Evolutionary conservation across 2,329 filamentous ascomycete species (phyloP).

Genomic region (Akanthomyces muscarius): DNA sequence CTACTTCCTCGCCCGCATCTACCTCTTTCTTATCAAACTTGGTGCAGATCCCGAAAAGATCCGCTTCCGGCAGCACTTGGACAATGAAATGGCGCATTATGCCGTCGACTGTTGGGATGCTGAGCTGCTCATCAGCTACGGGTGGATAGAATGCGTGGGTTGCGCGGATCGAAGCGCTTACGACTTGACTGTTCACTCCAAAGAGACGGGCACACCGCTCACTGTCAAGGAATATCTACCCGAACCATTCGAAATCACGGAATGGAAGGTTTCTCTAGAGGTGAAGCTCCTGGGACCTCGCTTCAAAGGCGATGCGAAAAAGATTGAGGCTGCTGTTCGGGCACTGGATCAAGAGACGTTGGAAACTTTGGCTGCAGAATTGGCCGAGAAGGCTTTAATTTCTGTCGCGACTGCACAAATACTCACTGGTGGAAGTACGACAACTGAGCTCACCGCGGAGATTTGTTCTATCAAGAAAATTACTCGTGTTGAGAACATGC

Average conservation of each 20-base stretch:
- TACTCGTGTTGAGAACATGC: slow-evolving; percentile 64
- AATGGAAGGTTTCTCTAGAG: slow-evolving; percentile 60
- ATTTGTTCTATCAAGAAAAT: slow-evolving; percentile 20
- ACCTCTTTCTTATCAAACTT: slow-evolving; percentile 59
- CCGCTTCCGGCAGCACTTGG: slow-evolving; percentile 68
- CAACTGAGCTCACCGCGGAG: slow-evolving; percentile 13
- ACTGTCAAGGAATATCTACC: slow-evolving; percentile 56
- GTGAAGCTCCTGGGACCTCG: slow-evolving; percentile 66
- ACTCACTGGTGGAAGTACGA: slow-evolving; percentile 19
- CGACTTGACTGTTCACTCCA: slow-evolving; percentile 61
- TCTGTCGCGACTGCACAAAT: slow-evolving; percentile 12
- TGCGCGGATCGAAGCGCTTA: slow-evolving; percentile 66
- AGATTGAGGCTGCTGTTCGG: slow-evolving; percentile 59
- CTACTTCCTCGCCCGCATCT: slow-evolving; percentile 64
- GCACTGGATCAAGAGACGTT: slow-evolving; percentile 56
- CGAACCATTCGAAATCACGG: slow-evolving; percentile 58
- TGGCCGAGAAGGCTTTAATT: slow-evolving; percentile 18
- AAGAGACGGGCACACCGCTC: slow-evolving; percentile 59
- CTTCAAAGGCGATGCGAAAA: slow-evolving; percentile 64
- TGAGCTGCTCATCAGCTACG: slow-evolving; percentile 62
- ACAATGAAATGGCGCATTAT: slow-evolving; percentile 69
- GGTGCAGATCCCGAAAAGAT: slow-evolving; percentile 60
- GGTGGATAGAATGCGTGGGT: slow-evolving; percentile 68
- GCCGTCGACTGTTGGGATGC: slow-evolving; percentile 70
- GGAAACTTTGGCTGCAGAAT: slow-evolving; percentile 46